Evolutionary conservation across 441 rosid genomes (phyloP).

Genomic region (Adansonia gregorii): DNA sequence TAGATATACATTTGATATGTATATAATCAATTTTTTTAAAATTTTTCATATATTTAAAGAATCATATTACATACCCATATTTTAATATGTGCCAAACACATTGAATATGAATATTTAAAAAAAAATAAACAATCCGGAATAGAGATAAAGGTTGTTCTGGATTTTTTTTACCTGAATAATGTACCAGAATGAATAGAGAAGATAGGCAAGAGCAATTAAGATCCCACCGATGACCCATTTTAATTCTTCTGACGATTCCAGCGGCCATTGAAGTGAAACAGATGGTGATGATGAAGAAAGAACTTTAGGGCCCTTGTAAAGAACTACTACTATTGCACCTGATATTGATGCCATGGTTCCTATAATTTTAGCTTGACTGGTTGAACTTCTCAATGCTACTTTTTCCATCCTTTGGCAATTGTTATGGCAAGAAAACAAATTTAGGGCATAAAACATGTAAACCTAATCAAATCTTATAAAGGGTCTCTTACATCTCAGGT

Average conservation of each 20-base stretch:
- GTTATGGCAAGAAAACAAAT: not conserved
- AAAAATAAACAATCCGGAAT: not conserved
- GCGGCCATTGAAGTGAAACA: not conserved
- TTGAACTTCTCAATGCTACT: constrained; percentile 42
- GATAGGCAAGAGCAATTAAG: constrained; percentile 47
- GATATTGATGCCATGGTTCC: constrained; percentile 63
- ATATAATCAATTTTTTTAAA: no score
- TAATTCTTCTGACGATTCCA: constrained; percentile 27
- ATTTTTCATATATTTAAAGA: no score
- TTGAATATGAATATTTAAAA: no score
- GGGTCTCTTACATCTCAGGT: no score
- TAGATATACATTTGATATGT: no score
- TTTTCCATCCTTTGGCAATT: constrained; percentile 54
- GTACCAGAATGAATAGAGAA: constrained; percentile 61
- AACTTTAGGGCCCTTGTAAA: constrained; percentile 56
- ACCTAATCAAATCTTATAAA: no score
- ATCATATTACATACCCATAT: no score
- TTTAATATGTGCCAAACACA: no score
- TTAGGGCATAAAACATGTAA: no score
- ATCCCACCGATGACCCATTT: constrained; percentile 54
- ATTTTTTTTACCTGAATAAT: constrained; percentile 58
- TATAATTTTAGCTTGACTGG: constrained; percentile 56
- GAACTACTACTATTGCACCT: constrained; percentile 59
- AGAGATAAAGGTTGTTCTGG: not conserved
- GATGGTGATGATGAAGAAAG: constrained; percentile 23